A percentile compares a stretch with the other conserved stretches of the same genome.
Evolutionary conservation across 352 stramenopile species (phyloP).

Genomic region (Globisporangium middletonii): DNA sequence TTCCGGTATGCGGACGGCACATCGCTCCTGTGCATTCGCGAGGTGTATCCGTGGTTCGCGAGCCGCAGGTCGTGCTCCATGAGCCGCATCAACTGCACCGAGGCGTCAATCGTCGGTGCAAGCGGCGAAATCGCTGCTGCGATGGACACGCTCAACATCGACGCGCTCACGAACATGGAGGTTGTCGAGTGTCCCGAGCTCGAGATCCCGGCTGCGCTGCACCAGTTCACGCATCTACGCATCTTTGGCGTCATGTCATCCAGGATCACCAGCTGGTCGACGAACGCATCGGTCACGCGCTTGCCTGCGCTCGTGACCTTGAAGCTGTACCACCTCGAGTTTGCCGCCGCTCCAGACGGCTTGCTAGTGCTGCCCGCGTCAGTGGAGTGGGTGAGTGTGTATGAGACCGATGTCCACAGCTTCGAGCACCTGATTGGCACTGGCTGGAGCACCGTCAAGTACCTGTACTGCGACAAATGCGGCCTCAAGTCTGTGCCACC

Average conservation of each 20-base stretch:
- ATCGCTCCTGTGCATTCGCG: conserved; percentile 2
- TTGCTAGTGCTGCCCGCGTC: conserved; percentile 1
- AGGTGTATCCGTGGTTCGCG: conserved; percentile 11
- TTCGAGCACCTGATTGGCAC: not conserved
- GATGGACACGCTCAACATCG: conserved; percentile 5
- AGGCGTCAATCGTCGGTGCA: conserved; percentile 8
- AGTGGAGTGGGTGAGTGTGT: conserved; percentile 9
- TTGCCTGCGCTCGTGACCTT: conserved; percentile 4
- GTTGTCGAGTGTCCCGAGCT: conserved; percentile 2
- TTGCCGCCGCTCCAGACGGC: not conserved
- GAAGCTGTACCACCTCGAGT: conserved; percentile 3
- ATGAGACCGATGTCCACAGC: not conserved
- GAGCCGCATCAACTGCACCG: conserved; percentile 7
- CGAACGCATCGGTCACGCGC: conserved; percentile 1
- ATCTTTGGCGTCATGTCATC: not conserved
- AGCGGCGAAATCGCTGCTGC: conserved; percentile 1
- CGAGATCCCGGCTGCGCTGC: conserved; percentile 4
- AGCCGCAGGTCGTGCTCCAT: conserved; percentile 8
- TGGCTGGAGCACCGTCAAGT: conserved; percentile 9
- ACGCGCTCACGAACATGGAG: conserved; percentile 6
- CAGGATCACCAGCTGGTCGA: not conserved
- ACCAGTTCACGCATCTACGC: conserved; percentile 1
- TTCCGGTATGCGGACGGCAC: not conserved
- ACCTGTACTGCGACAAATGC: conserved; percentile 8
- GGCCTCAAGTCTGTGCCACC: not conserved